Evolutionary conservation across 2,329 filamentous ascomycete species (phyloP), one percentile per base, ranked within the genome.

Genomic region (Leptographium procerum): DNA sequence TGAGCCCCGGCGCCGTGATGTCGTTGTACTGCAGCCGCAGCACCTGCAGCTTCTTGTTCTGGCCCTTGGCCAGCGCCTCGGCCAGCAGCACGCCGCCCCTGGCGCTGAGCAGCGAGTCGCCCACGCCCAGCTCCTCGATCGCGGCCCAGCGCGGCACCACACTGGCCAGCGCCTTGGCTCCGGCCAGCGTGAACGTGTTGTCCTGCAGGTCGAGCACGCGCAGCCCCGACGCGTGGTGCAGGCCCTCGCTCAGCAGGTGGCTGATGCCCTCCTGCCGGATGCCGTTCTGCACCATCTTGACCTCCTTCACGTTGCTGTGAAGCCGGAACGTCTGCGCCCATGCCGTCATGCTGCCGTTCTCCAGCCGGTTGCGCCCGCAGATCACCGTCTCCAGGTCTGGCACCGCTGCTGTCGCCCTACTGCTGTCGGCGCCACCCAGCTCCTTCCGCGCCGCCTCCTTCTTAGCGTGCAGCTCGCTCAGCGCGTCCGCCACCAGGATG

Each of bases 241-340:
- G 78, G 62, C 94, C 94, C 57, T 91, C 79, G 61, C 82, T 85
- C 63, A 99, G 76, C 59, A 99, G 77, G 64, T 87, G 81, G 53
- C 85, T 85, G 67, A 97, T 94, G 61, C 94, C 94, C 72, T 97
- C 91, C 69, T 92, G 89, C 50, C 94, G 83, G 65, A 99, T 99
- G 56, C 94, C 94, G 71, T 99, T 97, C 73, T 97, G 94, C 29
- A 95, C 90, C 94, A 99, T 97, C 79, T 92, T 95, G 65, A 99
- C 83, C 60, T 85, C 85, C 73, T 86, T 88, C 63, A 99, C 82
- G 59, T 87, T 86, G 64, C 81, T 84, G 70, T 97, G 90, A 59
- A 92, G 85, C 66, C 85, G 84, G 71, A 89, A 96, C 1, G 90
- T 81, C 70, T 87, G 88, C 48, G 91, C 91, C 94, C 94, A 99